Conservation (phyloP, 345 rosid genomes). For the Aquilaria yunnanensis region DNA sequence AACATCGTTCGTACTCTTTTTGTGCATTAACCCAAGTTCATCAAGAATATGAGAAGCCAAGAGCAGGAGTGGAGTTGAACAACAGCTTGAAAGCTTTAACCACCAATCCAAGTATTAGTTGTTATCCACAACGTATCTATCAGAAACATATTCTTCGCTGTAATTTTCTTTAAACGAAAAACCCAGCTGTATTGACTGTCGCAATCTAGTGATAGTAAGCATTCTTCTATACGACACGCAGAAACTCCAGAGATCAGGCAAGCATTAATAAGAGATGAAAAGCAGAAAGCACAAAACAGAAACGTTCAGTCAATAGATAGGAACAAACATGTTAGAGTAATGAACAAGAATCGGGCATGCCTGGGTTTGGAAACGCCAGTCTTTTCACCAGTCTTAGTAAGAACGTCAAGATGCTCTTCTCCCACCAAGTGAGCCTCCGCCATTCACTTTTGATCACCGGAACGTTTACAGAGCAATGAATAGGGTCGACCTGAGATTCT, state of each 20-base stretch:
- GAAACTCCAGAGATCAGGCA: background rate
- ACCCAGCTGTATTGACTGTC: too few species aligned
- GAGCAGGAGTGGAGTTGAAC: too few species aligned
- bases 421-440: slow-evolving; percentile 10
- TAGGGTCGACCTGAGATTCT: too few species aligned
- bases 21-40: too few species aligned
- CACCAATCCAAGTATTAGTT: too few species aligned
- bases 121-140: too few species aligned
- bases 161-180: too few species aligned
- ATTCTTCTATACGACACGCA: background rate
- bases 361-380: slow-evolving; percentile 78
- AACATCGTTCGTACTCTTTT: too few species aligned
- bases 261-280: background rate
- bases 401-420: slow-evolving; percentile 73
- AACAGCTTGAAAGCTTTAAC: too few species aligned
- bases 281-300: background rate
- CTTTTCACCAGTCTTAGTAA: slow-evolving; percentile 52
- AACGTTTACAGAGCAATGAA: too few species aligned
- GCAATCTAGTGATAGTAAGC: background rate
- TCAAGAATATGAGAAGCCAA: too few species aligned
- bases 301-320: background rate
- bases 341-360: slow-evolving; percentile 19
- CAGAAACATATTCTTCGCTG: too few species aligned
- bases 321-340: background rate
- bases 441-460: slow-evolving; percentile 7